phyloP scores from a whole-genome alignment of 2,329 filamentous ascomycete genomes.

The Arthrobotrys conoides region DNA sequence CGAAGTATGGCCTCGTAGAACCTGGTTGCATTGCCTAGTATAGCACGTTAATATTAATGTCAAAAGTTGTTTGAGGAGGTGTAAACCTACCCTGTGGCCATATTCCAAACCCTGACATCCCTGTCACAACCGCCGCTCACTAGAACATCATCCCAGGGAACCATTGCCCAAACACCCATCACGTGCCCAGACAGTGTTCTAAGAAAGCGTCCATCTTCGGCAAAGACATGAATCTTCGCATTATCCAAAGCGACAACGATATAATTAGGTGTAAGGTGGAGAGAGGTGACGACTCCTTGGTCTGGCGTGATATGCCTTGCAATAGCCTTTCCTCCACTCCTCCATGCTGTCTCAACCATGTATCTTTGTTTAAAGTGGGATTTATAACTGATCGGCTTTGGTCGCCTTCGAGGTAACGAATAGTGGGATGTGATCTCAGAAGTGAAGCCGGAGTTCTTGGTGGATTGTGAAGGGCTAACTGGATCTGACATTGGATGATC shows the following conservation, averaged over 20 bases:
- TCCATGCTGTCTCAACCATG: conserved; percentile 96
- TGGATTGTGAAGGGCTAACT: conserved; percentile 42
- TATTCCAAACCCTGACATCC: conserved; percentile 96
- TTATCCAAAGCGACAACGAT: conserved; percentile 98
- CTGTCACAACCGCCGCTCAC: conserved; percentile 97
- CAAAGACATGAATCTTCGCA: conserved; percentile 97
- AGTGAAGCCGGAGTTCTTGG: conserved; percentile 63
- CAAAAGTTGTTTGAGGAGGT: not conserved
- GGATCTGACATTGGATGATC: conserved; percentile 55
- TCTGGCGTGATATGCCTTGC: conserved; percentile 93
- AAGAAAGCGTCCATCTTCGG: conserved; percentile 88
- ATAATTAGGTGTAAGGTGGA: conserved; percentile 94
- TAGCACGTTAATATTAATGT: not conserved
- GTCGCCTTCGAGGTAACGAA: conserved; percentile 69
- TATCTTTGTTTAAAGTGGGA: conserved; percentile 98
- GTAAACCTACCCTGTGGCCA: conserved; percentile 83
- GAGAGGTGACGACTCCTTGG: conserved; percentile 93
- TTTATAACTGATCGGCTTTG: conserved; percentile 85
- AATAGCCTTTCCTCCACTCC: conserved; percentile 86
- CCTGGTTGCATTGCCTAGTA: conserved; percentile 79
- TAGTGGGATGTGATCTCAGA: conserved; percentile 64
- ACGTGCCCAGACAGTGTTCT: conserved; percentile 94
- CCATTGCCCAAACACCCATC: conserved; percentile 99
- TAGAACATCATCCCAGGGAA: conserved; percentile 94
- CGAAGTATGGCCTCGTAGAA: conserved; percentile 92